Base-by-base conservation (phyloP, 768 basidiomycete species). In the Amanita inopinata region DNA sequence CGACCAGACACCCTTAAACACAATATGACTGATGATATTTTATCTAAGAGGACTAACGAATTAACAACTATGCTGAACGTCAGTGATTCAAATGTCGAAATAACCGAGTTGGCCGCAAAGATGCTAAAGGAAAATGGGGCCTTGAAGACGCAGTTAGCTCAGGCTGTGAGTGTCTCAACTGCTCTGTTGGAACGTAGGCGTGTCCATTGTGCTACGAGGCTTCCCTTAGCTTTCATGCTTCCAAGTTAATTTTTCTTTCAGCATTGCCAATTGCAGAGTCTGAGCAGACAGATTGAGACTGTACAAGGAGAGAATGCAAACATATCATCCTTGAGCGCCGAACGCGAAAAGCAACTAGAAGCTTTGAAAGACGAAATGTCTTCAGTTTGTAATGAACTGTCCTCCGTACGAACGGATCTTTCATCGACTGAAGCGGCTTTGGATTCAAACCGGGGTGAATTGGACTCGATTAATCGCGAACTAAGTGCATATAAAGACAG, bases 101-200 rank as follows among this genome's bases (percentile, higher is more conserved):
- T 36, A 4, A 34, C 35, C n/a, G 43, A 37, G 18, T 19, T 44
- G 11, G n/a, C 43, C 6, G 27, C 37, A 20, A 44, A 37, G 17
- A 15, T 30, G 11, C 37, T 37, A 11, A 44, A 37, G 25, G 43
- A 44, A 9, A 44, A 44, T 6, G 37, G 31, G 27, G 11, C 25
- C 9, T 34, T 44, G 14, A 44, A 37, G 27, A 18, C 20, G 7
- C 34, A 44, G 15, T 34, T 44, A 18, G 34, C 24, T 9, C 33
- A 36, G 11, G 24, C 27, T 8, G 43, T 44, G 30, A 37, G 43
- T 44, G n/a, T n/a, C 7, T n/a, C 27, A 28, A n/a, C n/a, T n/a
- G n/a, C n/a, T n/a, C n/a, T n/a, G n/a, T n/a, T n/a, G n/a, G n/a
- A n/a, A n/a, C n/a, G n/a, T n/a, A n/a, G n/a, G n/a, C n/a, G n/a